Evolutionary conservation across 805 yeast species (phyloP), one percentile per base, ranked within the genome.

Genomic region (Yarrowia osloensis): DNA sequence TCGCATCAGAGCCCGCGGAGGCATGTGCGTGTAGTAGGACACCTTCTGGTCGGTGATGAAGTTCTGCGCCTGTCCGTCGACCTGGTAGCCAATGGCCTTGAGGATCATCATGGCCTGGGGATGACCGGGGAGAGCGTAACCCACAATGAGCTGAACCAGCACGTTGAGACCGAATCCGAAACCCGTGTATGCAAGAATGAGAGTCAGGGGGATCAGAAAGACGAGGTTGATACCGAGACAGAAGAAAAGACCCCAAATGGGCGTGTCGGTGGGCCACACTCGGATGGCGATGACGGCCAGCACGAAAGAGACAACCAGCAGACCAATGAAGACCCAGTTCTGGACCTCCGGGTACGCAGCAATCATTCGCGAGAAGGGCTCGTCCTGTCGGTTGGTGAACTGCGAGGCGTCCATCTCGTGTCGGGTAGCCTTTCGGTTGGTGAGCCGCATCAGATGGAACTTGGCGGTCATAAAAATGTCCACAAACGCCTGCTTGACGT

Each of bases 61-160:
- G 71, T 81, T 79, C 49, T 82, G 80, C 0, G 89, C 87, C 72
- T 86, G 89, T 44, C 85, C 83, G 71, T 85, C 89, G 68, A 86
- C 85, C 72, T 86, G 87, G 73, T 81, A 81, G 26, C 89, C 89
- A 69, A 81, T 82, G 21, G 86, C 83, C 74, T 86, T 86, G 74
- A 86, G 78, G 67, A 83, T 81, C 81, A 88, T 84, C 74, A 84
- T 74, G 3, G 88, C 87, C 49, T 77, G 73, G 29, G 85, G 86
- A 78, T 81, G 79, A 4, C 86, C 89, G 3, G 90, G 90, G 19
- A 86, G 78, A 52, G 87, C 82, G 72, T 86, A 87, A 2, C 91
- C 91, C 49, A 85, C 84, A 67, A 88, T 81, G 65, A 88, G 77
- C 72, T 88, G 90, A 4, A 86, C 84, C 67, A 88, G 76, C 1